Base-by-base conservation (phyloP, 208 protist species). In the Herpetomonas muscarum region DNA sequence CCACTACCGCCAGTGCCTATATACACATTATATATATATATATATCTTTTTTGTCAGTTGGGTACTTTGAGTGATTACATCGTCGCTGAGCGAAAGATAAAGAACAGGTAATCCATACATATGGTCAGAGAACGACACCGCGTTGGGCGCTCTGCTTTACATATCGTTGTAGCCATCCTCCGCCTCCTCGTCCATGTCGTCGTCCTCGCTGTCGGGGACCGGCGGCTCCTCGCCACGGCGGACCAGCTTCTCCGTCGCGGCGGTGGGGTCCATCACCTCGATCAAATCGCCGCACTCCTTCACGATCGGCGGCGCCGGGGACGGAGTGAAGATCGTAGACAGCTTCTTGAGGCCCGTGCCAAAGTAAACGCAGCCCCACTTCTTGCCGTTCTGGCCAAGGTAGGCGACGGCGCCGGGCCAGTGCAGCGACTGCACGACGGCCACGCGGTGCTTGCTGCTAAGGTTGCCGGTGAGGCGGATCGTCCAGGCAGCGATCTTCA, bases 401-500 rank as follows among this genome's bases (percentile, higher is more conserved):
- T 87, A 97, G 9, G 87, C 87, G 22, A 88, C 55, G 21, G 87
- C 85, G 45, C 92, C 92, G 25, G 92, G 92, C 92, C 92, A 97
- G 26, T 81, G 76, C 12, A 97, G 70, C 15, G 92, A 97, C 28
- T 77, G 52, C 30, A 97, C 79, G 25, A 93, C 75, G 12, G 86
- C 84, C 2, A 97, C 71, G 55, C 81, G 72, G 63, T 95, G 89
- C 44, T 74, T 87, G 58, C 80, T 87, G 74, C 75, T 92, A 55
- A 85, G 66, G 50, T 86, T 92, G 72, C 87, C 92, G 28, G 82
- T 76, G 36, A 88, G 61, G 12, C 87, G 75, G 48, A 86, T 66
- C 26, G 67, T 82, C 92, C 92, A 97, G 28, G 87, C 76, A 7
- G 75, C 31, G 15, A 96, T 69, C 71, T 91, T 94, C 55, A 91